Conservation (phyloP, 192 early-diverging fungal species). For the Mortierella claussenii region DNA sequence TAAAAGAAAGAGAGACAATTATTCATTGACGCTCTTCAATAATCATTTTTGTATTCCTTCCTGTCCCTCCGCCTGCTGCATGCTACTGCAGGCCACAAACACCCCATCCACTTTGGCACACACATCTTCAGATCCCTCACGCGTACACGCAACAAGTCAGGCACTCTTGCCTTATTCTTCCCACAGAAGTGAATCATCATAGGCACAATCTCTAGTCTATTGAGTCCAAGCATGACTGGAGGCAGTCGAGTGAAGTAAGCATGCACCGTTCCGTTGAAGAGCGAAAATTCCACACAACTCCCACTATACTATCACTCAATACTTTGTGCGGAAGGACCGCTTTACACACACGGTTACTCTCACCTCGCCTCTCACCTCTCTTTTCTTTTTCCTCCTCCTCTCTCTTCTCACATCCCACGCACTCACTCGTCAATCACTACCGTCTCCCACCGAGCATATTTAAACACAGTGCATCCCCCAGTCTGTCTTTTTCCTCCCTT, state of each 20-base stretch:
- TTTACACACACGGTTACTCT: not conserved
- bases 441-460: not conserved
- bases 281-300: not conserved
- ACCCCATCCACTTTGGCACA: conserved; percentile 6
- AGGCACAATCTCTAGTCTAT: not conserved
- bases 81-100: too few species aligned
- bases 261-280: too few species aligned
- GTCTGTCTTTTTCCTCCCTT: not conserved
- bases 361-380: not conserved
- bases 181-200: not conserved
- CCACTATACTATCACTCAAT: not conserved
- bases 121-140: conserved; percentile 3
- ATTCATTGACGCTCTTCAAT: too few species aligned
- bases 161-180: not conserved
- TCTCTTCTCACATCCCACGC: not conserved
- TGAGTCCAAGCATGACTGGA: not conserved
- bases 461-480: not conserved
- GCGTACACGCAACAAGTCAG: not conserved
- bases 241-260: not conserved
- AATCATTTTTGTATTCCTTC: too few species aligned
- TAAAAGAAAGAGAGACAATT: too few species aligned
- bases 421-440: not conserved
- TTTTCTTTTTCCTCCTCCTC: not conserved
- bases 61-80: too few species aligned
- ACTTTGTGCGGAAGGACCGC: not conserved